Conservation (phyloP, 1,284 basidiomycete genomes). For the Earliella scabrosa region DNA sequence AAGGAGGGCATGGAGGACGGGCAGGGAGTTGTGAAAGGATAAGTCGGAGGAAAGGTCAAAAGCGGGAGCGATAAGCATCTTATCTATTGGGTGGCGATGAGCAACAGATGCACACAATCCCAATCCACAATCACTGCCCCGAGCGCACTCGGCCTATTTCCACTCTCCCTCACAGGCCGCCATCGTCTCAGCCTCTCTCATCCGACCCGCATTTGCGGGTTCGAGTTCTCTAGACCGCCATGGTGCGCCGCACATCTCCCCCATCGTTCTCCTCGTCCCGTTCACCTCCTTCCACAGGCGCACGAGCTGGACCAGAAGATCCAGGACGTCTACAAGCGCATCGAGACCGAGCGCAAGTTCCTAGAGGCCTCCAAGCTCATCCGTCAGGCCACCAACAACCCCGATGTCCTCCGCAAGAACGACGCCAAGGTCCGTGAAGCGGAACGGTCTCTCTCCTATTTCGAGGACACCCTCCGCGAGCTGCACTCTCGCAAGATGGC, state of each 20-base stretch:
- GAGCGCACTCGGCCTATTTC: background rate
- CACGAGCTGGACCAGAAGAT: constrained; percentile 88
- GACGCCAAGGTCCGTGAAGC: constrained; percentile 91
- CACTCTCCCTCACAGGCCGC: background rate
- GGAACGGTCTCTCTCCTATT: constrained; percentile 85
- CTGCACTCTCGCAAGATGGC: constrained; percentile 79
- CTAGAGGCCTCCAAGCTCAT: constrained; percentile 85
- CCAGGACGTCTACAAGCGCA: constrained; percentile 88
- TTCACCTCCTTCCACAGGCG: constrained; percentile 33
- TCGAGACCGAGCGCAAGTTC: constrained; percentile 92
- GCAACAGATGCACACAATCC: constrained; percentile 34
- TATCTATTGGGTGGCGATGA: constrained; percentile 26
- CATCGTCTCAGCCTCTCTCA: background rate
- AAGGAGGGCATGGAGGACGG: constrained; percentile 43
- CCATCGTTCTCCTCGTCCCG: constrained; percentile 3
- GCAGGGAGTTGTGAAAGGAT: background rate
- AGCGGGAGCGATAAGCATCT: constrained; percentile 20
- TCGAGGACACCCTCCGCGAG: constrained; percentile 85
- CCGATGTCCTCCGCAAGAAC: constrained; percentile 81
- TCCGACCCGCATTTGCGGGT: constrained; percentile 2
- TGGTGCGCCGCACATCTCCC: constrained; percentile 25
- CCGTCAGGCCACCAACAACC: constrained; percentile 83
- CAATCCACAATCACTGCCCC: constrained; percentile 35
- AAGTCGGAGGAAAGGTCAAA: constrained; percentile 1
- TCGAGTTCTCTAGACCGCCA: constrained; percentile 23